These are phyloP conservation scores for Corniculantispora saksenae DNA, from an alignment of 2,329 filamentous ascomycete species.

Conservation along the genomic window DNA sequence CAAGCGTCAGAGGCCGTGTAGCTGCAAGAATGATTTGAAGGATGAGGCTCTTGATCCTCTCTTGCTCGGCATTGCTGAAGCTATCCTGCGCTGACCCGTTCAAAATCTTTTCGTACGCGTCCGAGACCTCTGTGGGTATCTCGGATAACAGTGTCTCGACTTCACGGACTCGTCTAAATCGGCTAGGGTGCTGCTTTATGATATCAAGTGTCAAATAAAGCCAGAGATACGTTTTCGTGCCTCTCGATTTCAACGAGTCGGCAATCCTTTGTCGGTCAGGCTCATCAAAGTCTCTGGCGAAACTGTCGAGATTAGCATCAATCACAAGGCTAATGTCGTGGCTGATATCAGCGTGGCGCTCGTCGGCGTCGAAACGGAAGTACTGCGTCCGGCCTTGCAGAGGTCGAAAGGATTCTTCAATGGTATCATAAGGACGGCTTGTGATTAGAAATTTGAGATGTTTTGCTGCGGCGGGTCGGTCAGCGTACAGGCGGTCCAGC, in stretches of 20 bases:
- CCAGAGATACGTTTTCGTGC: slow-evolving; percentile 3
- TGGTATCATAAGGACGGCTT: slow-evolving; percentile 32
- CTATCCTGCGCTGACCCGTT: not conserved
- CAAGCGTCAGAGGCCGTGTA: not conserved
- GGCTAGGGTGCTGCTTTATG: not conserved
- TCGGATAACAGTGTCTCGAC: not conserved
- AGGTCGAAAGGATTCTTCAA: slow-evolving; percentile 25
- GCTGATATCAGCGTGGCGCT: slow-evolving; percentile 29
- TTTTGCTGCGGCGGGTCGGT: slow-evolving; percentile 6
- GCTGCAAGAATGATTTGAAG: slow-evolving; percentile 8
- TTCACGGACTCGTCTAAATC: not conserved
- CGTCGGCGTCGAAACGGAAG: slow-evolving; percentile 30
- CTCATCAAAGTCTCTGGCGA: slow-evolving; percentile 22
- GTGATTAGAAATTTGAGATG: slow-evolving; percentile 35
- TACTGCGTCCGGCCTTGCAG: slow-evolving; percentile 18
- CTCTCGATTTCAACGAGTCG: not conserved
- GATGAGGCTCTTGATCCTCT: not conserved
- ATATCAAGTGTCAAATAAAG: not conserved
- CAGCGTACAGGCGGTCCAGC: not conserved
- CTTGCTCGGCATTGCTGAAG: no score
- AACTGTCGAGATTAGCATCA: slow-evolving; percentile 23
- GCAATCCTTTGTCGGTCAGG: not conserved
- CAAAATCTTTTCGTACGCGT: slow-evolving; percentile 1
- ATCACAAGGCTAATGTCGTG: slow-evolving; percentile 36
- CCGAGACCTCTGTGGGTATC: not conserved